Base-by-base conservation (phyloP, 768 basidiomycete genomes). In the Lactifluus volemus region DNA sequence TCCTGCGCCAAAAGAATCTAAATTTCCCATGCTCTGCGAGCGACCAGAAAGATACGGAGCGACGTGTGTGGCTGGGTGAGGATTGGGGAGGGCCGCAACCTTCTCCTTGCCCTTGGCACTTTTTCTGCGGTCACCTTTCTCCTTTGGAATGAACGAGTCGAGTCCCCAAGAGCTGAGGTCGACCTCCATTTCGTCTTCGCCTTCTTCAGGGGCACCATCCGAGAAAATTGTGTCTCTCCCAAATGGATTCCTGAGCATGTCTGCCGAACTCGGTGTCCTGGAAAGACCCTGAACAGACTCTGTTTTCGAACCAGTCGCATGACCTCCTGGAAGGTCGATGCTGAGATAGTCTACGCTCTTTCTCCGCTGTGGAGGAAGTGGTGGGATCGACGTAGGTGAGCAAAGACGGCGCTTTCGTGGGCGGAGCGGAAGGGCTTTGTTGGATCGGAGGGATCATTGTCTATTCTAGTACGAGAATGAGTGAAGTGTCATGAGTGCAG, bases 101-200 rank as follows among this genome's bases (percentile, higher is more conserved):
- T 70, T 74, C n/a, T 71, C 66, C 57, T 76, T 78, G 5, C 70
- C 70, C 69, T 72, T 71, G 49, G 55, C 61, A 58, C 65, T 68
- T 59, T 68, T 71, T 29, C 77, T 79, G 17, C 68, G 68, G 58
- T 71, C 74, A 32, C 71, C 70, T 73, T 84, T 87, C 65, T 86
- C 83, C 66, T 88, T 86, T 1, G 83, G 79, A 63, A 89, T 83
- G 73, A 90, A 84, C 6, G 83, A 80, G 60, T 90, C 86, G 29
- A 93, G 77, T 3, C 91, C 91, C 90, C 89, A 93, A 17, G 89
- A 91, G 3, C 85, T 78, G 59, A 92, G 76, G 72, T 91, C 89
- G 30, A 91, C 86, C 68, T 92, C 91, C 36, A 86, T 58, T 29
- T 79, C 81, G 36, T 80, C 78, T 47, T 78, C 81, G 48, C 77